Evolutionary conservation across 805 yeast species (phyloP).

Genomic region (Zygosaccharomyces lentus): DNA sequence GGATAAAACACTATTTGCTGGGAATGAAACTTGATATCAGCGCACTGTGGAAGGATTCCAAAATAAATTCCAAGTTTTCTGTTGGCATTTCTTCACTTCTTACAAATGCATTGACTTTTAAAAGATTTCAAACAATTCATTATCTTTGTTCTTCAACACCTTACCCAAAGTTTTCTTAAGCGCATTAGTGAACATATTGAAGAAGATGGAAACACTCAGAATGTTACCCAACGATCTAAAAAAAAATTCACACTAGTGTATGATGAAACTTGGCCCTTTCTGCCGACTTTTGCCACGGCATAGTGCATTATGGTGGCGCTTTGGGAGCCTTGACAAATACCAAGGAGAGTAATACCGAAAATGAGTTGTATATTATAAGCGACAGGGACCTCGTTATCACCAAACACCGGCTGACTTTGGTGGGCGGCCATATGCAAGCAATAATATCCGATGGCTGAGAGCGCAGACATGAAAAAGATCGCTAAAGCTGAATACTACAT

Average conservation of each 20-base stretch:
- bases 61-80: slow-evolving; percentile 3
- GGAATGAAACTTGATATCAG: slow-evolving; percentile 10
- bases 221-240: slow-evolving; percentile 44
- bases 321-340: slow-evolving; percentile 42
- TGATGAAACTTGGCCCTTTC: slow-evolving; percentile 42
- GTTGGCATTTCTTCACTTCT: slow-evolving; percentile 7
- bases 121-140: slow-evolving; percentile 4
- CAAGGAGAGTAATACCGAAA: slow-evolving; percentile 32
- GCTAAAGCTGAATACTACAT: slow-evolving; percentile 20
- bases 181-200: slow-evolving; percentile 9
- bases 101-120: slow-evolving; percentile 12
- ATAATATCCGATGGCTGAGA: slow-evolving; percentile 21
- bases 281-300: slow-evolving; percentile 42
- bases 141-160: slow-evolving; percentile 6
- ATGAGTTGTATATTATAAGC: slow-evolving; percentile 24
- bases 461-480: slow-evolving; percentile 14
- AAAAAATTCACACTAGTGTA: slow-evolving; percentile 44
- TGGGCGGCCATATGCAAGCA: slow-evolving; percentile 9
- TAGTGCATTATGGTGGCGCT: slow-evolving; percentile 39
- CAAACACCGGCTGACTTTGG: slow-evolving; percentile 14
- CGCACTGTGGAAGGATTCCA: slow-evolving; percentile 8
- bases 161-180: slow-evolving; percentile 4
- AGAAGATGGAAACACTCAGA: slow-evolving; percentile 38
- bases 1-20: slow-evolving; percentile 3
- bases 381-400: neutral